Evolutionary conservation across 2,329 filamentous ascomycete species (phyloP).

Genomic region (Penicillium vulpinum): DNA sequence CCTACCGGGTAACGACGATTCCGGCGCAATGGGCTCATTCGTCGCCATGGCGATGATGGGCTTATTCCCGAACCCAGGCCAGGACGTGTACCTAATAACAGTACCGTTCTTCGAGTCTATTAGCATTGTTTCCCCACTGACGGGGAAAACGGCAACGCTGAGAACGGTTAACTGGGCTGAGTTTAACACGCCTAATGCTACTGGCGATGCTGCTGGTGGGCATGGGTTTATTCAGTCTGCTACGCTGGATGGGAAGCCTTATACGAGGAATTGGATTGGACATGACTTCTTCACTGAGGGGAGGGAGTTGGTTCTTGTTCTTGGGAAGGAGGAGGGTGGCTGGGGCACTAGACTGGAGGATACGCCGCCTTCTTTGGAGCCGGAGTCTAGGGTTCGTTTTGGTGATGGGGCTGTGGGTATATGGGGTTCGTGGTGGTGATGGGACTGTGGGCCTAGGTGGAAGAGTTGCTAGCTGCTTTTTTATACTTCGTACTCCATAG

Average conservation of each 20-base stretch:
- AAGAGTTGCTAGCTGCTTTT: not conserved
- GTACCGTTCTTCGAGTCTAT: conserved; percentile 66
- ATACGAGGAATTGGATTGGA: conserved; percentile 65
- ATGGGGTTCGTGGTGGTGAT: not conserved
- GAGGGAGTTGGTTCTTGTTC: conserved; percentile 61
- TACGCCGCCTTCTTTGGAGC: conserved; percentile 58
- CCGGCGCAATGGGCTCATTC: conserved; percentile 68
- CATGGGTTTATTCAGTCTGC: conserved; percentile 67
- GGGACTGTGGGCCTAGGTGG: not conserved
- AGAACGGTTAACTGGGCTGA: conserved; percentile 54
- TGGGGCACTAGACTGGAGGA: conserved; percentile 65
- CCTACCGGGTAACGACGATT: conserved; percentile 69
- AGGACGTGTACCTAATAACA: conserved; percentile 67
- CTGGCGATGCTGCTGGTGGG: conserved; percentile 55
- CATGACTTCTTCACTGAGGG: conserved; percentile 69
- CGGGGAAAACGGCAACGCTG: conserved; percentile 60
- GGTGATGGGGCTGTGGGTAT: not conserved
- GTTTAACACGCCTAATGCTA: conserved; percentile 49
- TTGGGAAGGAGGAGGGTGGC: conserved; percentile 61
- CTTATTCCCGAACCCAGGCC: conserved; percentile 66
- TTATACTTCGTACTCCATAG: not conserved
- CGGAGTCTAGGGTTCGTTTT: not conserved
- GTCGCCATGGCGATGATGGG: conserved; percentile 68
- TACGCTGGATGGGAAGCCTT: conserved; percentile 60
- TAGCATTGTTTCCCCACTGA: conserved; percentile 58